A percentile compares a stretch with the other conserved stretches of the same genome.
These are phyloP conservation scores for Aspergillus indologenus DNA, from an alignment of 495 filamentous ascomycete genomes.

Conservation along the genomic window DNA sequence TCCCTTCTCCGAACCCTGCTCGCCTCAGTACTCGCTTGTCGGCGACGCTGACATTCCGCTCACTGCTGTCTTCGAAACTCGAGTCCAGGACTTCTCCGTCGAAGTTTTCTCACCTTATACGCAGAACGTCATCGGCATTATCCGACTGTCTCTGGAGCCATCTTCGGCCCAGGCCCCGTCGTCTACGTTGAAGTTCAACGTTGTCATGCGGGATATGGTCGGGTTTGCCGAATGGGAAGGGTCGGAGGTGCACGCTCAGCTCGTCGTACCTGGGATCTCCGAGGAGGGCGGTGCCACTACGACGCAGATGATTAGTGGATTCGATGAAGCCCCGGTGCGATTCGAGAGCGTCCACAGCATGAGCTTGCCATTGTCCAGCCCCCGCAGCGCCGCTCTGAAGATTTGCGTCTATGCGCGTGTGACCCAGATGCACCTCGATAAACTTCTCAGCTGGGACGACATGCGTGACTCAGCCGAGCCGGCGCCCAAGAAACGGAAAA, in stretches of 20 bases:
- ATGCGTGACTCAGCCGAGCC: conserved; percentile 69
- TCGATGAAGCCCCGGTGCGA: conserved; percentile 89
- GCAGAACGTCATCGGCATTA: conserved; percentile 79
- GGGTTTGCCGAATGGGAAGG: conserved; percentile 97
- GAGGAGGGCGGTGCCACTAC: conserved; percentile 91
- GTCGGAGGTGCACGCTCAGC: conserved; percentile 90
- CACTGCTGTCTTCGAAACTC: conserved; percentile 88
- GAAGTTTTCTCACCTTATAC: conserved; percentile 94
- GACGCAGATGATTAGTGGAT: conserved; percentile 90
- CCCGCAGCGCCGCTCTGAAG: conserved; percentile 69
- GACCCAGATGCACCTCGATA: conserved; percentile 92
- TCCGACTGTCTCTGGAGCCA: conserved; percentile 87
- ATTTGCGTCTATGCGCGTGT: conserved; percentile 94
- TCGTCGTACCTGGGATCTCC: conserved; percentile 89
- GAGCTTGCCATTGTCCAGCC: conserved; percentile 86
- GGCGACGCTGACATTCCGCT: conserved; percentile 94
- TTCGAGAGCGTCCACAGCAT: conserved; percentile 99
- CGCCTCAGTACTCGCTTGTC: conserved; percentile 87
- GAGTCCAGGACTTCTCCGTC: conserved; percentile 89
- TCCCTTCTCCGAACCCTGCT: conserved; percentile 84
- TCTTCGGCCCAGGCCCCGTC: conserved; percentile 90
- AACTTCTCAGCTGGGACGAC: conserved; percentile 97
- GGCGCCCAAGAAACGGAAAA: conserved; percentile 57
- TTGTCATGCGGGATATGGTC: conserved; percentile 95
- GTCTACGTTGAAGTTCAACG: conserved; percentile 94